These are phyloP conservation scores for Ustilago loliicola DNA, from an alignment of 1,284 basidiomycete genomes.

Conservation along the genomic window DNA sequence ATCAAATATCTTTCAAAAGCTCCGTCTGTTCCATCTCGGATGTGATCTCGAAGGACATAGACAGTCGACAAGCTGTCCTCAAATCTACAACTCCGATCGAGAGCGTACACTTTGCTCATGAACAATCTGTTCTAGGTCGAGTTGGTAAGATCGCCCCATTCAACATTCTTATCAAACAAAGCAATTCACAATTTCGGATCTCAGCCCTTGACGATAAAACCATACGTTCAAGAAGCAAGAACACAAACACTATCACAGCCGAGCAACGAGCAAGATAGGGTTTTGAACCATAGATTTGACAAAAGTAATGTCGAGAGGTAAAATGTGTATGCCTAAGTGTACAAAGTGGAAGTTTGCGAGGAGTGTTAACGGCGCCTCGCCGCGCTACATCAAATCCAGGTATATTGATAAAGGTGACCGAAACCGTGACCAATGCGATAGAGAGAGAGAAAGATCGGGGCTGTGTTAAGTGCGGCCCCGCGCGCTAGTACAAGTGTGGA, in stretches of 20 bases:
- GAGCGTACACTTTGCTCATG: too few relatives aligned
- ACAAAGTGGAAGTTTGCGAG: constrained; percentile 38
- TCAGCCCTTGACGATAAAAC: too few relatives aligned
- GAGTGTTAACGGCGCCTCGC: constrained; percentile 60
- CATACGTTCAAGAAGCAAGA: too few relatives aligned
- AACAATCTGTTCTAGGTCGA: too few relatives aligned
- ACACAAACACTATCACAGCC: not conserved
- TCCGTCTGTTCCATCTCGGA: not conserved
- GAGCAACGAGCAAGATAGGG: not conserved
- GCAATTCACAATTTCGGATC: too few relatives aligned
- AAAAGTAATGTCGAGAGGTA: not conserved
- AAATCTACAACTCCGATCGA: too few relatives aligned
- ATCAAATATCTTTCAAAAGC: constrained; percentile 4
- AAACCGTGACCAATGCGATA: constrained; percentile 26
- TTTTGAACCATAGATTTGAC: constrained; percentile 49
- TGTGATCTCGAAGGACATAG: too few relatives aligned
- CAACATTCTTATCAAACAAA: too few relatives aligned
- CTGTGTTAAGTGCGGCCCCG: constrained; percentile 56
- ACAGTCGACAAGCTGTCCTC: too few relatives aligned
- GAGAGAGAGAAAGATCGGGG: constrained; percentile 14
- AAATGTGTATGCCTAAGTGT: constrained; percentile 12
- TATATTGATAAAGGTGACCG: constrained; percentile 20
- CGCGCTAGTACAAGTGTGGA: constrained; percentile 35
- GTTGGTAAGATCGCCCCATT: too few relatives aligned
- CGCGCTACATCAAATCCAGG: constrained; percentile 55